Percentiles rank a stretch among this genome's conserved stretches.
Conservation (phyloP, 192 early-diverging fungal genomes). For the Nowakowskiella sp. region DNA sequence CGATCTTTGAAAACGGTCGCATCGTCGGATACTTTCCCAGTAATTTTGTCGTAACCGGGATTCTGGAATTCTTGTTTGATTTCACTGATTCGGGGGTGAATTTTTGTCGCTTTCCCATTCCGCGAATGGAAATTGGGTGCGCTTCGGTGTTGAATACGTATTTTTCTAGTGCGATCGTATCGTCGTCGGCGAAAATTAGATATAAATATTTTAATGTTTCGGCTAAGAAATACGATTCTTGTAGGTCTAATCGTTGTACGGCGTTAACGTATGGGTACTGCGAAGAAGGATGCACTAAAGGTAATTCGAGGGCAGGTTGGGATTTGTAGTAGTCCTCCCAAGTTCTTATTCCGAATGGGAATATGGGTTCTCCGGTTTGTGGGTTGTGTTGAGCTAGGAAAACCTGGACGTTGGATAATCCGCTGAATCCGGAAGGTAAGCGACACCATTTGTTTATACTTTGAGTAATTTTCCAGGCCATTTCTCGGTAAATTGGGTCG, state of each 20-base stretch:
- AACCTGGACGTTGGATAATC: conserved; percentile 9
- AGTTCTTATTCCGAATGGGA: too few relatives aligned
- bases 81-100: too few relatives aligned
- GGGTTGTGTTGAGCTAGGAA: background rate
- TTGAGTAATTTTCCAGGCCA: conserved; percentile 28
- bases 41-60: too few relatives aligned
- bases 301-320: too few relatives aligned
- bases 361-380: background rate
- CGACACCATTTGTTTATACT: conserved; percentile 1
- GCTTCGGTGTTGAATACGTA: conserved; percentile 82
- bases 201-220: conserved; percentile 23
- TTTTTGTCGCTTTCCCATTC: conserved; percentile 2
- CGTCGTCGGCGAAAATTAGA: conserved; percentile 11
- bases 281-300: too few relatives aligned
- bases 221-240: conserved; percentile 25
- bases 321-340: too few relatives aligned
- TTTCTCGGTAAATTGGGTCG: conserved; percentile 40
- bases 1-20: too few relatives aligned
- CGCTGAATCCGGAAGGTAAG: conserved; percentile 1
- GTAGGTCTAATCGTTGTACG: conserved; percentile 9
- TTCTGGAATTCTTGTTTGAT: too few relatives aligned
- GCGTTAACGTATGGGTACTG: conserved; percentile 19
- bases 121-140: conserved; percentile 45
- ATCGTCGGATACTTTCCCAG: too few relatives aligned
- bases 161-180: too few relatives aligned